Base-by-base conservation (phyloP, 2,329 filamentous ascomycete genomes). In the Sclerotinia spermophila region DNA sequence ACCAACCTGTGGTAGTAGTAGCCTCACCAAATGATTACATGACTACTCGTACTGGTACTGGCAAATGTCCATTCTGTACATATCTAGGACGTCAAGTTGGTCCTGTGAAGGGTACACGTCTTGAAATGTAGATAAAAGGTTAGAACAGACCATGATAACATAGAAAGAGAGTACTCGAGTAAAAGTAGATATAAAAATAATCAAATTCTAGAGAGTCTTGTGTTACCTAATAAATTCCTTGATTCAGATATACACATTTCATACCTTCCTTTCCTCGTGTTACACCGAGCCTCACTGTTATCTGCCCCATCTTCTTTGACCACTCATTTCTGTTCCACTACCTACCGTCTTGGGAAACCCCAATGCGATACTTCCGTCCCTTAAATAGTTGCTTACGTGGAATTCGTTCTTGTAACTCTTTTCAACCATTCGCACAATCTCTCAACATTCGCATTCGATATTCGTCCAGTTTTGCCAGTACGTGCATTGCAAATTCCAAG, bases 281-380 rank as follows among this genome's bases (percentile, higher is more conserved):
- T 62, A 35, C 21, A 53, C 53, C 53, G 53, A 53, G 48, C 44
- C 60, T 64, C 42, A n/a, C 27, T 61, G 67, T 69, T 69, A 69
- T 69, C 58, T 51, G 61, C 61, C 67, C 67, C 67, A 65, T 40
- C n/a, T 68, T 62, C 61, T 45, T 53, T 59, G 24, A 66, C 67
- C 38, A 62, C 44, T 48, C 48, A 48, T 48, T 58, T 53, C 45
- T 19, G 53, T 68, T 66, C 42, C 71, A 68, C 70, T 53, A 67
- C 69, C 69, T 55, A 61, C 48, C 65, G 10, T 38, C 67, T 53
- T 65, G 53, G 61, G 42, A 51, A 48, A 67, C 69, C 48, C 48
- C 75, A 73, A 78, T 78, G 76, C 72, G 73, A 76, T 75, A 74
- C 68, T 58, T 74, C 62, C 75, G 69, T 68, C 70, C 74, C 60